These are phyloP conservation scores for Nissolia schottii DNA, from an alignment of 306 rosid genomes.

Conservation along the genomic window DNA sequence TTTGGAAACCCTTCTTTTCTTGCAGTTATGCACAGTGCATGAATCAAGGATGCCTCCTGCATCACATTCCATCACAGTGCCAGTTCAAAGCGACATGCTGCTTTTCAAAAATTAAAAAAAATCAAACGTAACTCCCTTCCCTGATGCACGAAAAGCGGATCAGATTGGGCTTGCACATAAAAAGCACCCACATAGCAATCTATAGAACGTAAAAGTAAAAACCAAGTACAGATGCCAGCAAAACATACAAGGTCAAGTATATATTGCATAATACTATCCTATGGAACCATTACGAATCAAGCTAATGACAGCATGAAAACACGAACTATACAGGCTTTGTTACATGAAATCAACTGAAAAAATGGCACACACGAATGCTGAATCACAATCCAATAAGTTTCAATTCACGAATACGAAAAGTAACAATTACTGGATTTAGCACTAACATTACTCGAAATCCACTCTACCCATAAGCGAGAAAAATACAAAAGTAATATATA, in stretches of 20 bases:
- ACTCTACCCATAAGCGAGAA: not conserved
- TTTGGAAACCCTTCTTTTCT: conserved; percentile 50
- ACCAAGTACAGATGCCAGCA: not conserved
- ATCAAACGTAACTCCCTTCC: conserved; percentile 13
- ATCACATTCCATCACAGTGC: conserved; percentile 35
- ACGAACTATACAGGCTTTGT: not conserved
- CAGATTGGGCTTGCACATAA: not conserved
- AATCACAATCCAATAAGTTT: not conserved
- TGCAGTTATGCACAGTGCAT: conserved; percentile 19
- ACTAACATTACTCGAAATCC: not conserved
- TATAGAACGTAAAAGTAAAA: not conserved
- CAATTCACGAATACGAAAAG: not conserved
- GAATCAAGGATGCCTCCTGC: conserved; percentile 34
- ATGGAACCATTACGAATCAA: not conserved
- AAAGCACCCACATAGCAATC: not conserved
- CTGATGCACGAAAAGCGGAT: not conserved
- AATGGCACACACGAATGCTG: not conserved
- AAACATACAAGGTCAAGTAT: not conserved
- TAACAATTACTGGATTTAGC: not conserved
- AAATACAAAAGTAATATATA: not conserved
- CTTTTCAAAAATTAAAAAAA: conserved; percentile 11
- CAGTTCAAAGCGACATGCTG: conserved; percentile 14
- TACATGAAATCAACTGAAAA: not conserved
- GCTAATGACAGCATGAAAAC: not conserved
- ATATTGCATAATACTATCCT: not conserved